These are phyloP conservation scores for Phaeoacremonium minimum DNA, from an alignment of 2,329 filamentous ascomycete genomes.

Conservation along the genomic window DNA sequence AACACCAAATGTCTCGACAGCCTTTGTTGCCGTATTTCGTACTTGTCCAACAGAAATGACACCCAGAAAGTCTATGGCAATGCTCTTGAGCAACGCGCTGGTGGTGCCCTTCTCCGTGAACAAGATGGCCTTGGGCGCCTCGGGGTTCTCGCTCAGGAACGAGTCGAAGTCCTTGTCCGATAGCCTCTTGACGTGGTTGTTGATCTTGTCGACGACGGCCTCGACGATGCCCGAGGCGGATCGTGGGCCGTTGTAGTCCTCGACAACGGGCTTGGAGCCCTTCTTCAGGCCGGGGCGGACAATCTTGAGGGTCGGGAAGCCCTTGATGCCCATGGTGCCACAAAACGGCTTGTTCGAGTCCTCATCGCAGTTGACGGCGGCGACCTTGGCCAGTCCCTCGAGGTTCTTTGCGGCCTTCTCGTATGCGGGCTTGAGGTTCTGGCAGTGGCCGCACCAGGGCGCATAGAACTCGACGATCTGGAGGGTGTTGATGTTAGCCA, in stretches of 20 bases:
- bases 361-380: conserved; percentile 91
- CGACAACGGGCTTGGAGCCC: conserved; percentile 69
- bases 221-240: conserved; percentile 85
- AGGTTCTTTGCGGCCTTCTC: conserved; percentile 90
- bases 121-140: conserved; percentile 77
- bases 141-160: conserved; percentile 66
- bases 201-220: conserved; percentile 79
- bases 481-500: conserved; percentile 1
- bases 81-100: conserved; percentile 73
- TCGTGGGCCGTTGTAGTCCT: conserved; percentile 85
- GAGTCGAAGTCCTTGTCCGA: conserved; percentile 73
- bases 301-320: conserved; percentile 95
- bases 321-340: conserved; percentile 78
- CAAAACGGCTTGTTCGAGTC: conserved; percentile 89
- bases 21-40: conserved; percentile 70
- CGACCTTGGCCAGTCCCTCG: conserved; percentile 89
- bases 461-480: conserved; percentile 84
- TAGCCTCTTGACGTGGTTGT: conserved; percentile 81
- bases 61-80: conserved; percentile 88
- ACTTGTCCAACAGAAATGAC: conserved; percentile 78
- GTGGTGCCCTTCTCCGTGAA: conserved; percentile 93
- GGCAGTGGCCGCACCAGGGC: conserved; percentile 96
- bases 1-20: conserved; percentile 71
- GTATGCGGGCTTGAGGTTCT: conserved; percentile 92
- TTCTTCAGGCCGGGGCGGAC: conserved; percentile 79